A percentile compares a stretch with the other conserved stretches of the same genome.
Evolutionary conservation across 179 eudicot species (phyloP).

Genomic region (Spinacia oleracea): DNA sequence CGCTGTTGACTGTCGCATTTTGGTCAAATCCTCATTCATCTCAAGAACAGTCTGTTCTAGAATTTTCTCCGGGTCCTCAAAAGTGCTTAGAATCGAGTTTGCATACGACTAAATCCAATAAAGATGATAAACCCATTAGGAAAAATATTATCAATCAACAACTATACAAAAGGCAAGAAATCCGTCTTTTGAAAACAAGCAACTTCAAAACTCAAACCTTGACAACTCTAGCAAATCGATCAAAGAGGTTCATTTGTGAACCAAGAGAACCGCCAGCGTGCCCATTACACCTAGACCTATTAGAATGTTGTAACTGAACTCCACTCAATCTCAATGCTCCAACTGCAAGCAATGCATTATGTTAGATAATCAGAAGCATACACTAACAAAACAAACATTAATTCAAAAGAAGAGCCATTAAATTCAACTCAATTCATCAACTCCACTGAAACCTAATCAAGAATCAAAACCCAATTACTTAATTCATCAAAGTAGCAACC

Average conservation of each 20-base stretch:
- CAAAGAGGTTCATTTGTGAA: slow-evolving; percentile 76
- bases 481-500: not conserved
- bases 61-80: slow-evolving; percentile 97
- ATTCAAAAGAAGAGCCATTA: not conserved
- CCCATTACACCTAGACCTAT: slow-evolving; percentile 51
- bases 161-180: slow-evolving; percentile 9
- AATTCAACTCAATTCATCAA: not conserved
- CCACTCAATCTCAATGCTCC: slow-evolving; percentile 55
- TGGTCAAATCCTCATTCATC: slow-evolving; percentile 91
- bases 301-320: slow-evolving; percentile 39
- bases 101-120: slow-evolving; percentile 71
- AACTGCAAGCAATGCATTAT: slow-evolving; percentile 36
- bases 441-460: not conserved
- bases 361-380: not conserved
- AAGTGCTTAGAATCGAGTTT: slow-evolving; percentile 73
- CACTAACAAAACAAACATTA: not conserved
- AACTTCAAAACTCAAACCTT: slow-evolving; percentile 55
- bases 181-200: slow-evolving; percentile 3
- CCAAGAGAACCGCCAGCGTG: slow-evolving; percentile 62
- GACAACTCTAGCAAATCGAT: slow-evolving; percentile 91
- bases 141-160: not conserved
- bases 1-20: slow-evolving; percentile 99
- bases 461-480: not conserved
- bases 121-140: slow-evolving; percentile 13
- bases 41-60: slow-evolving; percentile 86